Evolutionary conservation across 176 grass and related monocot genomes (phyloP).

Genomic region (Saccharum spontaneum): DNA sequence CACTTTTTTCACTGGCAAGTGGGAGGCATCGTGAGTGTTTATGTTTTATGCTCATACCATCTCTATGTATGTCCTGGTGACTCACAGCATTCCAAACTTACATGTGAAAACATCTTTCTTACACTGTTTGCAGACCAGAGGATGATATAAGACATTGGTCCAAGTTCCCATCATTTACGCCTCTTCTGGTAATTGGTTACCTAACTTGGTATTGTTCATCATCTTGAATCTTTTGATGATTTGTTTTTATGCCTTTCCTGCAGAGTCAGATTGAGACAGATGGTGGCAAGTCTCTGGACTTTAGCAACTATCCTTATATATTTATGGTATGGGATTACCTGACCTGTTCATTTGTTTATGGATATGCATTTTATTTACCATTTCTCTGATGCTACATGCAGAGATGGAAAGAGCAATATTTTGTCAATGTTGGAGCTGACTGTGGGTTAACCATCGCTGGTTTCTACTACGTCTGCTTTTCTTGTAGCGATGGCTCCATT

Average conservation of each 20-base stretch:
- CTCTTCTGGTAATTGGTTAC: slow-evolving; percentile 63
- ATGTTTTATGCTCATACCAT: slow-evolving; percentile 19
- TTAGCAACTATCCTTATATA: slow-evolving; percentile 89
- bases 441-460: slow-evolving; percentile 93
- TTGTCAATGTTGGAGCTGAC: slow-evolving; percentile 92
- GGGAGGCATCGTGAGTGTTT: slow-evolving; percentile 85
- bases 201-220: slow-evolving; percentile 1
- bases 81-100: slow-evolving; percentile 11
- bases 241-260: slow-evolving; percentile 20
- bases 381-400: slow-evolving; percentile 39
- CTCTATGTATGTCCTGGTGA: slow-evolving; percentile 4
- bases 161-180: slow-evolving; percentile 87
- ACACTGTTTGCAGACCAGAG: slow-evolving; percentile 61
- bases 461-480: slow-evolving; percentile 99
- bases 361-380: not conserved
- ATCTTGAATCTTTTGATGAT: slow-evolving; percentile 17
- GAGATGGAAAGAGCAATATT: slow-evolving; percentile 99
- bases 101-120: slow-evolving; percentile 28
- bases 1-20: slow-evolving; percentile 98
- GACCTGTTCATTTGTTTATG: slow-evolving; percentile 15
- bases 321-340: slow-evolving; percentile 72
- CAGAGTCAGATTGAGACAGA: slow-evolving; percentile 91
- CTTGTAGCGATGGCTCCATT: slow-evolving; percentile 85
- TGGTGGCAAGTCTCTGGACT: slow-evolving; percentile 79
- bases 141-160: slow-evolving; percentile 95